Evolutionary conservation across 106 monocot genomes (phyloP).

Genomic region (Xerophyta viscosa): DNA sequence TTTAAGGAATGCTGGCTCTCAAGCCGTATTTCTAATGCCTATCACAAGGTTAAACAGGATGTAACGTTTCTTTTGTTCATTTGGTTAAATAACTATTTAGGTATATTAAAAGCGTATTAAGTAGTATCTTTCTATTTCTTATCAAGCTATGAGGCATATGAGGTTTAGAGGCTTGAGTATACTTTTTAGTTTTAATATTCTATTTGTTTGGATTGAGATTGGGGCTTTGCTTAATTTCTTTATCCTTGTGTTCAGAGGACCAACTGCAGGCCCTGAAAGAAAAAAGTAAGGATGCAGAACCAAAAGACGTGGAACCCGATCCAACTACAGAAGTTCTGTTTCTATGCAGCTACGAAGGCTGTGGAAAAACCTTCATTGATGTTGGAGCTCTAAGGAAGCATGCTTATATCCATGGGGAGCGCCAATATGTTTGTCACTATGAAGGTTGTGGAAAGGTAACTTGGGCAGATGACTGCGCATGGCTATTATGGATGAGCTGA

Average conservation of each 20-base stretch:
- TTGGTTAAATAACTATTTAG: too few relatives aligned
- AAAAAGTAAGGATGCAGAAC: slow-evolving; percentile 36
- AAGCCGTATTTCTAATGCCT: too few relatives aligned
- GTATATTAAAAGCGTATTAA: too few relatives aligned
- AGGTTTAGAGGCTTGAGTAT: too few relatives aligned
- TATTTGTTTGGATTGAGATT: too few relatives aligned
- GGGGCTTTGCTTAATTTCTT: not conserved
- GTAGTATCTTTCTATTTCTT: too few relatives aligned
- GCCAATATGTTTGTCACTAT: slow-evolving; percentile 53
- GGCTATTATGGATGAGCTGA: too few relatives aligned
- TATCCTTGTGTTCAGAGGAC: slow-evolving; percentile 35
- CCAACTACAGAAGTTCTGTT: slow-evolving; percentile 65
- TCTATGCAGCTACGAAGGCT: slow-evolving; percentile 64
- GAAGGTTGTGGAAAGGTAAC: slow-evolving; percentile 70
- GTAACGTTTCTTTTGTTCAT: too few relatives aligned
- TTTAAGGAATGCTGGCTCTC: too few relatives aligned
- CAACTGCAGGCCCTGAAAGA: slow-evolving; percentile 38
- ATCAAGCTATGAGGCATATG: too few relatives aligned
- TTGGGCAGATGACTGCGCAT: not conserved
- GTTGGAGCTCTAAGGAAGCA: slow-evolving; percentile 47
- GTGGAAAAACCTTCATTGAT: slow-evolving; percentile 50
- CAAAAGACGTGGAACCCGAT: slow-evolving; percentile 35
- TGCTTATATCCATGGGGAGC: slow-evolving; percentile 56
- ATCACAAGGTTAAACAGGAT: too few relatives aligned
- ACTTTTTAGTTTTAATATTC: too few relatives aligned